A percentile compares a stretch with the other conserved stretches of the same genome.
These are phyloP conservation scores for Tillandsia leiboldiana DNA, from an alignment of 176 grass and related monocot species.

Conservation along the genomic window DNA sequence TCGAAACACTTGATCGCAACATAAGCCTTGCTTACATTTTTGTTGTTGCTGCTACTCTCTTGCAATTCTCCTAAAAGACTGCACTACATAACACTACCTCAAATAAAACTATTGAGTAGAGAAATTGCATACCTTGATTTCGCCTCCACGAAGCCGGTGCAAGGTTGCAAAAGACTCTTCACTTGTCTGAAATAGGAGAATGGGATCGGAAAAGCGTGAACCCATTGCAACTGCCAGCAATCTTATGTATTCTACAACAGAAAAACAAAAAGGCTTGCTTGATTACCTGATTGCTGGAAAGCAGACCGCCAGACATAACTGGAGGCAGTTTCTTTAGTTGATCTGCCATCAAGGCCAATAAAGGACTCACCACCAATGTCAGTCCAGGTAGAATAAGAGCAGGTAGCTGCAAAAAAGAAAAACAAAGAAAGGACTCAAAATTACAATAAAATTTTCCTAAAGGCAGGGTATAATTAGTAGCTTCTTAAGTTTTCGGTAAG, in stretches of 20 bases:
- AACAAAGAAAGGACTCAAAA: no score
- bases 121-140: slow-evolving; percentile 58
- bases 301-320: slow-evolving; percentile 69
- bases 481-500: no score
- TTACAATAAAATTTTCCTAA: no score
- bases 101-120: neutral
- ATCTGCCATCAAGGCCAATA: slow-evolving; percentile 91
- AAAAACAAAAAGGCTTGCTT: neutral
- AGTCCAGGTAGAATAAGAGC: slow-evolving; percentile 83
- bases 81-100: neutral
- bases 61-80: neutral
- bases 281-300: slow-evolving; percentile 82
- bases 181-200: slow-evolving; percentile 38
- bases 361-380: slow-evolving; percentile 87
- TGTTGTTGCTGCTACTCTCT: no score
- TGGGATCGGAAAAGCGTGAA: slow-evolving; percentile 17
- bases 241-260: neutral
- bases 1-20: neutral
- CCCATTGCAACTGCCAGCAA: slow-evolving; percentile 4
- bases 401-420: slow-evolving; percentile 40
- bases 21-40: no score
- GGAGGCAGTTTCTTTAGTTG: slow-evolving; percentile 86
- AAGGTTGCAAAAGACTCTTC: slow-evolving; percentile 67
- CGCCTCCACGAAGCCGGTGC: slow-evolving; percentile 47
- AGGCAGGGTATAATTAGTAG: no score